Base-by-base conservation (phyloP, 2,329 filamentous ascomycete species). In the Verticillium isaacii region DNA sequence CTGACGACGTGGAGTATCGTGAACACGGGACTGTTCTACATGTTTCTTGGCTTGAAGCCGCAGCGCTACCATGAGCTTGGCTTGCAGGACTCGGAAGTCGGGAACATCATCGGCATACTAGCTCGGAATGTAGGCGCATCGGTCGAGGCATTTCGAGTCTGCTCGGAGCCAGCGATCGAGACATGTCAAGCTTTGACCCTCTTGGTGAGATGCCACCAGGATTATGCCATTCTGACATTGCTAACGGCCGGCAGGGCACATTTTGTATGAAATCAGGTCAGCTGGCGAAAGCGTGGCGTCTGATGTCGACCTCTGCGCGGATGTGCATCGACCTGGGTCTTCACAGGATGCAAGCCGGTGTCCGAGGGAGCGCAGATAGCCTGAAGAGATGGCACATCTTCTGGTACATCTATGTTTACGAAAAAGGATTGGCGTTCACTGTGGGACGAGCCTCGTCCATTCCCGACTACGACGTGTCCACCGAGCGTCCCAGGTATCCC, bases 401-500 rank as follows among this genome's bases (percentile, higher is more conserved):
- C 61, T 72, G 71, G 70, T 66, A 71, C 57, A 64, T 71, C 29
- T 72, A 69, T 23, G 45, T 65, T 2, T 70, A 67, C 66, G 71
- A 72, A 8, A 72, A 71, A 58, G 69, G 67, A 1, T 57, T 72
- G 3, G 69, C 71, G 6, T 67, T 72, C 56, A 71, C 71, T 2
- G 66, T 66, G 19, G 70, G 70, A 5, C 67, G 67, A 29, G 65
- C 71, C 5, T 67, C 69, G 1, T 64, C 66, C 1, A 70, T 72
- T 11, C 71, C 69, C 60, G 66, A 68, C 25, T 71, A 70, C 23
- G 71, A 72, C 14, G 69, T 72, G 12, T 65, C 68, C 8, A 71
- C 65, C 1, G 57, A 61, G 15, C 25, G 50, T 3, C 55, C 57
- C 2, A 11, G 15, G 2, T 23, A 52, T 12, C 57, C 61, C 0